These are phyloP conservation scores for Serpula lacrymans DNA, from an alignment of 768 basidiomycete species.

Conservation along the genomic window DNA sequence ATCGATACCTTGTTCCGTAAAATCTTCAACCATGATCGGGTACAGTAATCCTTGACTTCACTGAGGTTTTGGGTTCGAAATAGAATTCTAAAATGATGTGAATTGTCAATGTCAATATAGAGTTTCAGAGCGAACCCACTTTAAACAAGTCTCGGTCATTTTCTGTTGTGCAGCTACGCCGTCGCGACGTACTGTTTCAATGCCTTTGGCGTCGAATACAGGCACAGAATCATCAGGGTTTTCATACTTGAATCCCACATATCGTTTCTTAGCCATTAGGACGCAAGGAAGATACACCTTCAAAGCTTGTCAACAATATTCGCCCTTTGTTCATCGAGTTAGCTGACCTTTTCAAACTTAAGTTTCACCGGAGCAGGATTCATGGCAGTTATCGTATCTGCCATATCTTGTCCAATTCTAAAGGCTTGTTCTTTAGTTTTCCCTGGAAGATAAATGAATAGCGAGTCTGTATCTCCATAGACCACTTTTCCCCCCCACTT, in stretches of 20 bases:
- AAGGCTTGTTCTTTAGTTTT: conserved; percentile 94
- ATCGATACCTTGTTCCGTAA: conserved; percentile 75
- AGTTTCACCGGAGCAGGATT: conserved; percentile 93
- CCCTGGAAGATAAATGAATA: conserved; percentile 89
- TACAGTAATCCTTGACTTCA: conserved; percentile 85
- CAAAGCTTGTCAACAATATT: background rate
- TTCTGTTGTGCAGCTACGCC: conserved; percentile 88
- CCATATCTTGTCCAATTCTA: conserved; percentile 88
- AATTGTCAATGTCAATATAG: too few species aligned
- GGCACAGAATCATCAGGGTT: conserved; percentile 73
- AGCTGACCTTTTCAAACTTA: conserved; percentile 90
- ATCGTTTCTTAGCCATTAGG: conserved; percentile 97
- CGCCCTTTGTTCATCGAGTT: background rate
- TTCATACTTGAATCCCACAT: conserved; percentile 97
- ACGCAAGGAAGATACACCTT: conserved; percentile 95
- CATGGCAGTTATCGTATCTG: conserved; percentile 76
- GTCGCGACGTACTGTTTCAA: conserved; percentile 94
- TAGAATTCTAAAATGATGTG: conserved; percentile 59
- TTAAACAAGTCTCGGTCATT: conserved; percentile 86
- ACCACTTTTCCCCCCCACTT: conserved; percentile 94
- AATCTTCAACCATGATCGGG: conserved; percentile 78
- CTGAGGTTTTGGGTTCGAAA: conserved; percentile 91
- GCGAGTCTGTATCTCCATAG: conserved; percentile 96
- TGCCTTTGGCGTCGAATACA: conserved; percentile 93
- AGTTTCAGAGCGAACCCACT: conserved; percentile 48